These are phyloP conservation scores for Coniferiporia sulphurascens DNA, from an alignment of 1,284 basidiomycete species.

Conservation along the genomic window DNA sequence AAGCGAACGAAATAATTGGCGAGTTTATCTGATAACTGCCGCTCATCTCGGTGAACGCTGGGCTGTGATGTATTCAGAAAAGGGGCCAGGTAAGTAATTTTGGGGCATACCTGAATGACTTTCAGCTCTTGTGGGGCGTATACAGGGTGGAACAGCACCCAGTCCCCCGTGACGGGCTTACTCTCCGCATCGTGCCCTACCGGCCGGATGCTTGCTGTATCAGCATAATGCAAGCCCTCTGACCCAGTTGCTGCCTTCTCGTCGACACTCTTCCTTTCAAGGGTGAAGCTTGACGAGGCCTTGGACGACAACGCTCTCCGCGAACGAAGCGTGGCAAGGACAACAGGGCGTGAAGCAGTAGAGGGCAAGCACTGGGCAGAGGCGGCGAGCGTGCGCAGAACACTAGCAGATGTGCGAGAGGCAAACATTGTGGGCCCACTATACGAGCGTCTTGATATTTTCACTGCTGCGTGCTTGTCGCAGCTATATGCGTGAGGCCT, in stretches of 20 bases:
- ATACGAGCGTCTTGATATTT: background rate
- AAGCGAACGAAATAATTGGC: constrained; percentile 62
- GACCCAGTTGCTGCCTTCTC: constrained; percentile 11
- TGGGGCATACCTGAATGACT: constrained; percentile 54
- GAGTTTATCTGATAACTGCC: constrained; percentile 67
- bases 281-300: background rate
- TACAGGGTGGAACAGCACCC: constrained; percentile 82
- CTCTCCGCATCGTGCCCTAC: background rate
- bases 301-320: constrained; percentile 1
- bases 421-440: background rate
- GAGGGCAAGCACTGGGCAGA: constrained; percentile 1
- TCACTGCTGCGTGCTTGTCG: background rate
- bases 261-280: constrained; percentile 10
- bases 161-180: constrained; percentile 54
- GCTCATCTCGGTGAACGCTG: constrained; percentile 67
- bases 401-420: background rate
- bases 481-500: background rate
- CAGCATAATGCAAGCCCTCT: constrained; percentile 17
- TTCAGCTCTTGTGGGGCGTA: constrained; percentile 76
- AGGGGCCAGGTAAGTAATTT: background rate
- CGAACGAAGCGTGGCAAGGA: background rate
- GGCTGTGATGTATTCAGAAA: constrained; percentile 28
- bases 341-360: background rate
- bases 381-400: constrained; percentile 5
- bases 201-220: constrained; percentile 3